These are phyloP conservation scores for Hypoxylon sp. DNA, from an alignment of 2,329 filamentous ascomycete genomes.

Conservation along the genomic window DNA sequence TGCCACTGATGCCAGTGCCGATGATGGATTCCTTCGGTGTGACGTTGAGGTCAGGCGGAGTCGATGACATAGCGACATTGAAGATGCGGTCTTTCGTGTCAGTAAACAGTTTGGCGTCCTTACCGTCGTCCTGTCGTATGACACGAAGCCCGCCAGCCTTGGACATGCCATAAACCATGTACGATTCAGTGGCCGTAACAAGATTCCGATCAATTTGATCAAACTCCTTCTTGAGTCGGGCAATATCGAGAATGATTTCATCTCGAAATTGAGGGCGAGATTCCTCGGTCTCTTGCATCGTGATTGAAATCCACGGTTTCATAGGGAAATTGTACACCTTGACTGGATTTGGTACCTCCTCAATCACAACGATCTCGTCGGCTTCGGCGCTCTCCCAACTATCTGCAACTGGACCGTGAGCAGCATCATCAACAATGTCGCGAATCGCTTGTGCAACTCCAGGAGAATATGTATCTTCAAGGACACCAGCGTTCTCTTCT, in stretches of 20 bases:
- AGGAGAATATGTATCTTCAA: conserved; percentile 68
- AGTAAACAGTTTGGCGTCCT: conserved; percentile 91
- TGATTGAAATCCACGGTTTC: conserved; percentile 94
- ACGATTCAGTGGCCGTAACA: conserved; percentile 88
- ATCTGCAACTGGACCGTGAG: conserved; percentile 78
- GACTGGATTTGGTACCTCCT: conserved; percentile 77
- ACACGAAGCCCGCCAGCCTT: conserved; percentile 94
- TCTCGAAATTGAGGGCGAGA: conserved; percentile 77
- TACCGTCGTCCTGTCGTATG: conserved; percentile 93
- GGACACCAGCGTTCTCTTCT: conserved; percentile 65
- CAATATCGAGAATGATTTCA: conserved; percentile 90
- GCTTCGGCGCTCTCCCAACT: conserved; percentile 92
- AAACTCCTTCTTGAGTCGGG: conserved; percentile 95
- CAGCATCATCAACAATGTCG: conserved; percentile 69
- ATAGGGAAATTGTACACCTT: conserved; percentile 96
- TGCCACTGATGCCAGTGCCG: conserved; percentile 92
- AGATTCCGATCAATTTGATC: conserved; percentile 97
- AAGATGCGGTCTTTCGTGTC: conserved; percentile 94
- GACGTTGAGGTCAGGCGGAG: conserved; percentile 68
- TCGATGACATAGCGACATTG: conserved; percentile 87
- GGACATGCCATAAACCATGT: conserved; percentile 94
- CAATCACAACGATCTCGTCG: conserved; percentile 74
- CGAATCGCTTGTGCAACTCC: conserved; percentile 66
- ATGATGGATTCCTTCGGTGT: conserved; percentile 85
- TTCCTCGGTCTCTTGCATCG: conserved; percentile 73